phyloP scores from a whole-genome alignment of 805 yeast genomes.

The Candida sphagnicola region DNA sequence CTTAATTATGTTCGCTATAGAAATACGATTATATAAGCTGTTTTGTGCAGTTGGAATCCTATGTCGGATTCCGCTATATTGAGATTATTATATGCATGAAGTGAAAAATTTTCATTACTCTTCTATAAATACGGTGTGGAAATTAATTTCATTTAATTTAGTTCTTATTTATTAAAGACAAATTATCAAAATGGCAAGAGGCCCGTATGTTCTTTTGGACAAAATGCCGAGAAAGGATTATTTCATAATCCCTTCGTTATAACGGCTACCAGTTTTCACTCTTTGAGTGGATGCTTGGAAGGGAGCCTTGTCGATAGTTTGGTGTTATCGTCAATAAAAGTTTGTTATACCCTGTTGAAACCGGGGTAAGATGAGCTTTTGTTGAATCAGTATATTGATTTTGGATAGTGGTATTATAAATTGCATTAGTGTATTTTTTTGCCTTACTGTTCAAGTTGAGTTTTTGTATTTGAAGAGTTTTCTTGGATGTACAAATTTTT shows the following conservation, averaged over 20 bases:
- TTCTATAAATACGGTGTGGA: not conserved
- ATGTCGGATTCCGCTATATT: not conserved
- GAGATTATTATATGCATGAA: too few relatives aligned
- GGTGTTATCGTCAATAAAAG: conserved; percentile 8
- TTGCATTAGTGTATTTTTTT: too few relatives aligned
- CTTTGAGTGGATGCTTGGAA: conserved; percentile 26
- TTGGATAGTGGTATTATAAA: not conserved
- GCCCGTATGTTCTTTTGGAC: conserved; percentile 41
- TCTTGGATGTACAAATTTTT: too few relatives aligned
- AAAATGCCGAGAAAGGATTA: conserved; percentile 1
- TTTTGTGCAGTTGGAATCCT: not conserved
- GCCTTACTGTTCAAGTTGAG: not conserved
- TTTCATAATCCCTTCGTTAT: conserved; percentile 4
- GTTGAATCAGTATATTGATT: not conserved
- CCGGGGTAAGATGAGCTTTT: too few relatives aligned
- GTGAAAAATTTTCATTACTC: not conserved
- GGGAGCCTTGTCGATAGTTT: conserved; percentile 51
- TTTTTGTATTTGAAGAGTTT: too few relatives aligned
- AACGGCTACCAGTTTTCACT: conserved; percentile 5
- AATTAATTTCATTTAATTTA: not conserved
- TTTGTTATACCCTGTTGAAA: too few relatives aligned
- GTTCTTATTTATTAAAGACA: conserved; percentile 8
- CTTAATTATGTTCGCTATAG: not conserved
- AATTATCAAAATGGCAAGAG: conserved; percentile 47
- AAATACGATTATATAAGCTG: too few relatives aligned